phyloP scores from a whole-genome alignment of 345 rosid genomes.

The Salix exigua region DNA sequence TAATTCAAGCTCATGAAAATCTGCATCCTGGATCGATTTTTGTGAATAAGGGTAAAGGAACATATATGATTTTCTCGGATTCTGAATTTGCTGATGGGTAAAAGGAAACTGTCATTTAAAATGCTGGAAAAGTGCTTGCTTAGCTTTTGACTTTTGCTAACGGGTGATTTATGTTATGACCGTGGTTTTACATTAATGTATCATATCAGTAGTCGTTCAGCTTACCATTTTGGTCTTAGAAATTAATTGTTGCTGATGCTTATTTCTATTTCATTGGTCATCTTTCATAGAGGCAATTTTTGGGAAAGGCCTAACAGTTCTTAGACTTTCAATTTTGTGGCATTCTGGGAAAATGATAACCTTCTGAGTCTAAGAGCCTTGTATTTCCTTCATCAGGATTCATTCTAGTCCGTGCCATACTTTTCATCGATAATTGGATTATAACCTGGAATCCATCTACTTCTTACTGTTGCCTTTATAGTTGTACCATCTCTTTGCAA shows the following conservation, averaged over 20 bases:
- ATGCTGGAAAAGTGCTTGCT: not conserved
- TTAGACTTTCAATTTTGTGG: not conserved
- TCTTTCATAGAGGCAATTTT: not conserved
- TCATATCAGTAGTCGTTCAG: no score
- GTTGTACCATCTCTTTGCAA: not conserved
- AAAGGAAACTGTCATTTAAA: not conserved
- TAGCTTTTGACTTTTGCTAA: not conserved
- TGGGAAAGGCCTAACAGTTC: not conserved
- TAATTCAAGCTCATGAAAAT: constrained; percentile 85
- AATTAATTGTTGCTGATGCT: not conserved
- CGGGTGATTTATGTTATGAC: not conserved
- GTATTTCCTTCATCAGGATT: not conserved
- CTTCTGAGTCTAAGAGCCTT: not conserved
- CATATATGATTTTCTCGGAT: not conserved
- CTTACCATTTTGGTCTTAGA: not conserved
- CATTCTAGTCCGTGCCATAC: not conserved
- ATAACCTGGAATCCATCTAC: not conserved
- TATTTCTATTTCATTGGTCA: not conserved
- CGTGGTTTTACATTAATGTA: not conserved
- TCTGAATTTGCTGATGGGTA: not conserved
- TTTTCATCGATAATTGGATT: not conserved
- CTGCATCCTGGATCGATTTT: constrained; percentile 79
- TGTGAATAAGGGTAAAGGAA: constrained; percentile 59
- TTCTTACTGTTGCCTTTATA: not conserved
- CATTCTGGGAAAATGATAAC: not conserved